phyloP scores from a whole-genome alignment of 176 grass and related monocot genomes.

The Oryza meyeriana region DNA sequence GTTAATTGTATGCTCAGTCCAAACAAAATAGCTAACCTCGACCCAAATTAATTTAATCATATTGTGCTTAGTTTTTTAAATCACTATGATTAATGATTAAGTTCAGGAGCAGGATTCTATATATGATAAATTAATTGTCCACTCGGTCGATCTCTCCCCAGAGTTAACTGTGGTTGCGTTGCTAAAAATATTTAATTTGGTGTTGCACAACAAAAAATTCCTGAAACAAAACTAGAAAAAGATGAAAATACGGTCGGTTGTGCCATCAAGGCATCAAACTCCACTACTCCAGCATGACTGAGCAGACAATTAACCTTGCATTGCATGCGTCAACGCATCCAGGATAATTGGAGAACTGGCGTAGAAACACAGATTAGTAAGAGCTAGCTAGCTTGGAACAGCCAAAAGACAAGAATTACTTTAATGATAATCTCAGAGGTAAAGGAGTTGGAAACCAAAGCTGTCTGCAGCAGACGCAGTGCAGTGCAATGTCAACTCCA shows the following conservation, averaged over 20 bases:
- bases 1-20: not conserved
- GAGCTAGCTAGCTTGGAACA: slow-evolving; percentile 16
- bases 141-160: not conserved
- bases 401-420: slow-evolving; percentile 35
- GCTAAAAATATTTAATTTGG: no score
- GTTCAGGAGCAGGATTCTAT: no score
- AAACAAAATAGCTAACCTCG: not conserved
- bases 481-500: slow-evolving; percentile 33
- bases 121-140: no score
- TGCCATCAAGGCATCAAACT: not conserved
- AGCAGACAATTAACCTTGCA: not conserved
- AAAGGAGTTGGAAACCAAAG: slow-evolving; percentile 15
- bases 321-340: slow-evolving; percentile 9
- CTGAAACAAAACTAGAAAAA: not conserved
- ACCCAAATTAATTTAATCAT: not conserved
- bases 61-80: not conserved
- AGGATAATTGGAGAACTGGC: slow-evolving; percentile 24
- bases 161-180: not conserved
- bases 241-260: not conserved
- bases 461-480: not conserved
- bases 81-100: no score
- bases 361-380: slow-evolving; percentile 3
- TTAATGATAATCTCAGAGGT: slow-evolving; percentile 4
- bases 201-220: no score
- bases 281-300: not conserved